A percentile compares a stretch with the other conserved stretches of the same genome.
These are phyloP conservation scores for Hanseniaspora lachancei DNA, from an alignment of 805 yeast genomes.

Conservation along the genomic window DNA sequence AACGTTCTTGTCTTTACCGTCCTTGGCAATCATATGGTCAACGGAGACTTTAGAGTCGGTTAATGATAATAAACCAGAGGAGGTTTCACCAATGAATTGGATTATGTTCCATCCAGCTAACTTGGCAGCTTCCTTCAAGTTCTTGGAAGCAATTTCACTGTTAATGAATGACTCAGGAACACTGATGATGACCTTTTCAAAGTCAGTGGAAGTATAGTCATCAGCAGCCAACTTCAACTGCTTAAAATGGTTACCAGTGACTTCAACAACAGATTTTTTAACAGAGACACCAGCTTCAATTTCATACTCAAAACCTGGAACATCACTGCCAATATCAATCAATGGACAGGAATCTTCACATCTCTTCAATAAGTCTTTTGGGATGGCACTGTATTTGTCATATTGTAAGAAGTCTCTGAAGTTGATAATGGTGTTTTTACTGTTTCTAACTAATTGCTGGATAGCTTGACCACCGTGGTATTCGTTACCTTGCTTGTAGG, in stretches of 20 bases:
- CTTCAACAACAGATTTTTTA: constrained; percentile 58
- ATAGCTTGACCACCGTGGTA: constrained; percentile 95
- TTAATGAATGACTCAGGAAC: constrained; percentile 69
- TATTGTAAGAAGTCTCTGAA: constrained; percentile 89
- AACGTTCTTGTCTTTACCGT: constrained; percentile 23
- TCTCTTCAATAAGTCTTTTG: constrained; percentile 54
- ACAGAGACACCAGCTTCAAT: constrained; percentile 3
- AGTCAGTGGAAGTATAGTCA: constrained; percentile 71
- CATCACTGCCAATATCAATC: constrained; percentile 36
- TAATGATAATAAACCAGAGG: constrained; percentile 82
- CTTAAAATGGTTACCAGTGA: constrained; percentile 67
- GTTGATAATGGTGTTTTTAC: constrained; percentile 71
- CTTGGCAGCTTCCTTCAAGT: constrained; percentile 46
- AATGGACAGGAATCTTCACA: constrained; percentile 41
- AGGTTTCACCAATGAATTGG: constrained; percentile 85
- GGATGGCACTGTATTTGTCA: constrained; percentile 27
- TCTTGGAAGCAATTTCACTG: constrained; percentile 54
- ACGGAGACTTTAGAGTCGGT: constrained; percentile 36
- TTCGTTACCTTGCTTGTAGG: constrained; percentile 89
- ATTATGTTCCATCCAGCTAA: constrained; percentile 66
- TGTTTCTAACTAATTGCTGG: constrained; percentile 83
- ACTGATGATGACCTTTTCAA: constrained; percentile 75
- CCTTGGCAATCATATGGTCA: constrained; percentile 11
- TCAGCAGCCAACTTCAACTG: constrained; percentile 79
- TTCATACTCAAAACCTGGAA: constrained; percentile 50